phyloP scores from a whole-genome alignment of 441 rosid species.

The Adansonia madagascariensis region DNA sequence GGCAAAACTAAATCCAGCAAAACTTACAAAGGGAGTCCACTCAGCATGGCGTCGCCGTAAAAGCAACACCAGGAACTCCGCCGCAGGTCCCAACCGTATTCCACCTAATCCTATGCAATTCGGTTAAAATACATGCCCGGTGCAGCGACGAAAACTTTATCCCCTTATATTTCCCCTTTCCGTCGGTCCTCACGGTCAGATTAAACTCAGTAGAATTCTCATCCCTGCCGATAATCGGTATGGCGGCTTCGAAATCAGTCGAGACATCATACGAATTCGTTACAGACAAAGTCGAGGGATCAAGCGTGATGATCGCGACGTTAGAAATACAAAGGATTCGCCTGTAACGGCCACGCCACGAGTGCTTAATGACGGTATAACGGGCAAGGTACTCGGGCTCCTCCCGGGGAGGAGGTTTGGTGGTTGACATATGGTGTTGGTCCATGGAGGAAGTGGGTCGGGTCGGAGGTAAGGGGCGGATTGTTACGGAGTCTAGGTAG shows the following conservation, averaged over 20 bases:
- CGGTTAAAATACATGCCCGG: slow-evolving; percentile 82
- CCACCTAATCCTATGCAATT: slow-evolving; percentile 82
- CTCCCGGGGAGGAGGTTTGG: slow-evolving; percentile 47
- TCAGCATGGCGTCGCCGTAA: slow-evolving; percentile 73
- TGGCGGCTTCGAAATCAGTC: slow-evolving; percentile 76
- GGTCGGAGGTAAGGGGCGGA: slow-evolving; percentile 33
- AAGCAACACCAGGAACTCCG: slow-evolving; percentile 89
- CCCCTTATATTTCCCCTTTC: slow-evolving; percentile 85
- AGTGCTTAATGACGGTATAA: slow-evolving; percentile 87
- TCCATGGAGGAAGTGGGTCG: slow-evolving; percentile 38
- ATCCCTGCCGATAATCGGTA: slow-evolving; percentile 76
- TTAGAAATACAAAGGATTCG: slow-evolving; percentile 82
- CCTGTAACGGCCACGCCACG: slow-evolving; percentile 98
- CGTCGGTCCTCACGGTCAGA: slow-evolving; percentile 82
- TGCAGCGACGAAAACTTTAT: slow-evolving; percentile 81
- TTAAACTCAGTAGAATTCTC: slow-evolving; percentile 79
- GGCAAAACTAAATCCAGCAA: not conserved
- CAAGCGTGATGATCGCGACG: slow-evolving; percentile 76
- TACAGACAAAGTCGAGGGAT: slow-evolving; percentile 74
- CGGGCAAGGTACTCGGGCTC: slow-evolving; percentile 97
- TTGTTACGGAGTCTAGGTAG: slow-evolving; percentile 45
- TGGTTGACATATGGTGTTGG: slow-evolving; percentile 31
- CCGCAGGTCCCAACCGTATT: slow-evolving; percentile 56
- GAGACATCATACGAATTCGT: slow-evolving; percentile 81
- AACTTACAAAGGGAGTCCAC: slow-evolving; percentile 85